Base-by-base conservation (phyloP, 2,329 filamentous ascomycete genomes). In the Hymenoscyphus fraxineus region DNA sequence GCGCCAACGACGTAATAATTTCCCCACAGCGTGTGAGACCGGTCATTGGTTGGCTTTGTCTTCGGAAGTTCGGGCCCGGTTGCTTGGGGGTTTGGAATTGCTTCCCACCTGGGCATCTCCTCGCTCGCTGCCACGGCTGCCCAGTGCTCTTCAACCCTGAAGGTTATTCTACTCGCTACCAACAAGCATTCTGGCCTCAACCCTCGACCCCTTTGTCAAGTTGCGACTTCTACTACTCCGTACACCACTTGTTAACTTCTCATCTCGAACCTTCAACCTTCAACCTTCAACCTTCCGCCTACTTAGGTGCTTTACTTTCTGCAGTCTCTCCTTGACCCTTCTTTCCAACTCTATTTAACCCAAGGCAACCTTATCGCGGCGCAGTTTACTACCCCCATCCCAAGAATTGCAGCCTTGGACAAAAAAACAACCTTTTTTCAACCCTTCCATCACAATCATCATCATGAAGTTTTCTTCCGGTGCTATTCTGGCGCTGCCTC, bases 401-500 rank as follows among this genome's bases (percentile, higher is more conserved):
- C 41, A 32, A 56, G n/a, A 56, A 56, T 60, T 60, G 57, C 58
- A 65, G 63, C 61, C 61, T 66, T 67, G 38, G 35, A 35, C 35
- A n/a, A 58, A 54, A 62, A 22, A 31, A 16, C 55, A 58, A 66
- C 44, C 22, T 58, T 59, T 56, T 61, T 61, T 63, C 56, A 27
- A 51, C 54, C 61, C 13, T 60, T 67, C 62, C 41, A 44, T 44
- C 41, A n/a, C 16, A 44, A 56, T 61, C 62, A 32, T 41, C 62
- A 69, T 59, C 31, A 88, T 88, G 86, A 86, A 84, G 75, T 82
- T 88, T 78, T 82, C 84, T 64, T 73, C 77, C 64, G 75, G 81
- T 68, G 69, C 82, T 62, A 73, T 83, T 61, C 77, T 85, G 73
- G 81, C 82, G 58, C 78, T 88, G 74, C 85, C 86, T 69, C 77